Percentiles rank a stretch among this genome's conserved stretches.
Conservation (phyloP, 352 stramenopile species). For the Phytophthora rubi region DNA sequence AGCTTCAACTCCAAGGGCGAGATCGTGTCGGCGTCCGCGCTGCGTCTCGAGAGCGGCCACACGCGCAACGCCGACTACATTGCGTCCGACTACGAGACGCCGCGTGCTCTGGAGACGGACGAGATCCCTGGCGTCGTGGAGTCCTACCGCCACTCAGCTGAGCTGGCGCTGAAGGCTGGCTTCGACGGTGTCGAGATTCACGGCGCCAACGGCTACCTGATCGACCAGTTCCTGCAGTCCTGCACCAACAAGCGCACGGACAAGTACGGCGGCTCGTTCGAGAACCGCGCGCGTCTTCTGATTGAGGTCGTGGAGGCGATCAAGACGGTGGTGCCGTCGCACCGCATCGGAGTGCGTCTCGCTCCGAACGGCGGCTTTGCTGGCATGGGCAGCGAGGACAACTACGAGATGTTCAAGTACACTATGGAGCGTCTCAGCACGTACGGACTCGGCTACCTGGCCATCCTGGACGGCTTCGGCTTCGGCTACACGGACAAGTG, state of each 20-base stretch:
- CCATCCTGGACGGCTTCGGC: slow-evolving; percentile 40
- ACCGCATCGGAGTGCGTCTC: slow-evolving; percentile 48
- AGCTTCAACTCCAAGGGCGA: slow-evolving; percentile 48
- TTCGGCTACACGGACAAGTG: slow-evolving; percentile 47
- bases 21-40: slow-evolving; percentile 55
- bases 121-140: slow-evolving; percentile 76
- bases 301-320: slow-evolving; percentile 70
- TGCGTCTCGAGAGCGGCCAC: slow-evolving; percentile 35
- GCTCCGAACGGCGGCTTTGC: slow-evolving; percentile 39
- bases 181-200: slow-evolving; percentile 70
- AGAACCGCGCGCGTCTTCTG: slow-evolving; percentile 84
- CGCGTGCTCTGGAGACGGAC: slow-evolving; percentile 67
- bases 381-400: slow-evolving; percentile 52
- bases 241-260: slow-evolving; percentile 50
- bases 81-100: slow-evolving; percentile 44
- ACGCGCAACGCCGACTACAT: slow-evolving; percentile 40
- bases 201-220: slow-evolving; percentile 89
- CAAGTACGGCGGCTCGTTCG: slow-evolving; percentile 83
- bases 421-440: slow-evolving; percentile 44
- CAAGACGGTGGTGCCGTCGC: slow-evolving; percentile 31
- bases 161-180: slow-evolving; percentile 68
- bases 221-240: slow-evolving; percentile 90
- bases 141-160: slow-evolving; percentile 66
- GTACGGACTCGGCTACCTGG: slow-evolving; percentile 47
- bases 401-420: slow-evolving; percentile 45